phyloP scores from a whole-genome alignment of 805 yeast species.

The Kodamaea hsintzibuensis region DNA sequence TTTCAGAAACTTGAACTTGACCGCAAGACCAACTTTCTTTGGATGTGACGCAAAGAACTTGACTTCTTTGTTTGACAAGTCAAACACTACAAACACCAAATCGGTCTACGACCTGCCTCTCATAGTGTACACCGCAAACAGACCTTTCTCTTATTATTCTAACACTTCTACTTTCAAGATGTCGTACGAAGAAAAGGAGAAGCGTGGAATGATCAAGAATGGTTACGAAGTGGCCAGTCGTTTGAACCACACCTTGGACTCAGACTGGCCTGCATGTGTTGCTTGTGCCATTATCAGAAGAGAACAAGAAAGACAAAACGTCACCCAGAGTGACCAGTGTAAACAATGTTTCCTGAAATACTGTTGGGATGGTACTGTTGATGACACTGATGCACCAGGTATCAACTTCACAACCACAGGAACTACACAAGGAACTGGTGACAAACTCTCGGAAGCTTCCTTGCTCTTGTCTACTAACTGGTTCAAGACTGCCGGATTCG shows the following conservation, averaged over 20 bases:
- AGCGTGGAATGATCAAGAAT: slow-evolving; percentile 25
- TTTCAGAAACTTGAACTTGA: slow-evolving; percentile 30
- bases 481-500: slow-evolving; percentile 20
- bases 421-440: slow-evolving; percentile 29
- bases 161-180: slow-evolving; percentile 30
- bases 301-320: slow-evolving; percentile 23
- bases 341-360: slow-evolving; percentile 23
- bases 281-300: slow-evolving; percentile 32
- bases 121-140: slow-evolving; percentile 31
- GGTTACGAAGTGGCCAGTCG: slow-evolving; percentile 30
- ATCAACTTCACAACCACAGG: slow-evolving; percentile 45
- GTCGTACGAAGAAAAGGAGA: slow-evolving; percentile 24
- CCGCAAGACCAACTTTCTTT: slow-evolving; percentile 28
- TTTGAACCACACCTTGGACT: slow-evolving; percentile 19
- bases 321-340: slow-evolving; percentile 26
- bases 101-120: slow-evolving; percentile 21
- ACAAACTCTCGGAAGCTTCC: slow-evolving; percentile 20
- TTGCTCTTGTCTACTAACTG: slow-evolving; percentile 15
- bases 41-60: slow-evolving; percentile 30
- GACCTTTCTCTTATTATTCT: slow-evolving; percentile 29
- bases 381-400: slow-evolving; percentile 15
- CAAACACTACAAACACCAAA: slow-evolving; percentile 7
- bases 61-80: slow-evolving; percentile 15
- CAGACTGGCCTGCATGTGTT: slow-evolving; percentile 27
- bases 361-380: slow-evolving; percentile 28